Evolutionary conservation across 1,284 basidiomycete genomes (phyloP).

Genomic region (Ustilago vetiveriae): DNA sequence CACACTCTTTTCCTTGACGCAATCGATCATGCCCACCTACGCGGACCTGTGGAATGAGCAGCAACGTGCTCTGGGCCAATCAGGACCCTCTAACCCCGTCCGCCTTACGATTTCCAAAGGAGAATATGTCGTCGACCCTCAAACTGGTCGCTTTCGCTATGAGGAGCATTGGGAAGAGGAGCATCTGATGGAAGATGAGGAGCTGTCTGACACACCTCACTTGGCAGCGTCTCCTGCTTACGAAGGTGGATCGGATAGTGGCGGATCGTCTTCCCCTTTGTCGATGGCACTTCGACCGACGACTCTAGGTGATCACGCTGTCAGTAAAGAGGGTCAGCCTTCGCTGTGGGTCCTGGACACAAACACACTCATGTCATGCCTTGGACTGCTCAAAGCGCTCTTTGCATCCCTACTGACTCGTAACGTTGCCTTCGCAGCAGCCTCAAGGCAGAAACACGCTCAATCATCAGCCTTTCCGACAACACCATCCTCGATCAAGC

Average conservation of each 20-base stretch:
- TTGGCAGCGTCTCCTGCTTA: not conserved
- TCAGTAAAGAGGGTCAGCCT: slow-evolving; percentile 2
- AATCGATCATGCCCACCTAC: slow-evolving; percentile 38
- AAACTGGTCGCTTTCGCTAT: slow-evolving; percentile 16
- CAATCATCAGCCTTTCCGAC: not conserved
- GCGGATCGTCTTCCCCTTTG: slow-evolving; percentile 10
- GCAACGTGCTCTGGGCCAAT: slow-evolving; percentile 23
- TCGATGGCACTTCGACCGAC: slow-evolving; percentile 13
- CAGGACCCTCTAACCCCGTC: slow-evolving; percentile 33
- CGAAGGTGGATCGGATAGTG: not conserved
- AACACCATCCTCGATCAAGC: slow-evolving; percentile 31
- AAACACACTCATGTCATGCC: slow-evolving; percentile 46
- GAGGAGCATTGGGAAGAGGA: slow-evolving; percentile 48
- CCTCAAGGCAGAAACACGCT: slow-evolving; percentile 1
- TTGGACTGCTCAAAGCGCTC: slow-evolving; percentile 44
- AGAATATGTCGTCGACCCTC: slow-evolving; percentile 37
- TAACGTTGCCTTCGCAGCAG: slow-evolving; percentile 22
- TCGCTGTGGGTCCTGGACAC: slow-evolving; percentile 49
- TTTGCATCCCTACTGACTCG: slow-evolving; percentile 41
- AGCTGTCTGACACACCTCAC: slow-evolving; percentile 3
- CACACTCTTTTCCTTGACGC: not conserved
- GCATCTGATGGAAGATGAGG: slow-evolving; percentile 48
- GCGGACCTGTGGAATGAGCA: slow-evolving; percentile 44
- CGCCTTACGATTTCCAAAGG: slow-evolving; percentile 48
- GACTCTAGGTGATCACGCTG: not conserved